Conservation (phyloP, 352 stramenopile species). For the Phytophthora pluvialis region DNA sequence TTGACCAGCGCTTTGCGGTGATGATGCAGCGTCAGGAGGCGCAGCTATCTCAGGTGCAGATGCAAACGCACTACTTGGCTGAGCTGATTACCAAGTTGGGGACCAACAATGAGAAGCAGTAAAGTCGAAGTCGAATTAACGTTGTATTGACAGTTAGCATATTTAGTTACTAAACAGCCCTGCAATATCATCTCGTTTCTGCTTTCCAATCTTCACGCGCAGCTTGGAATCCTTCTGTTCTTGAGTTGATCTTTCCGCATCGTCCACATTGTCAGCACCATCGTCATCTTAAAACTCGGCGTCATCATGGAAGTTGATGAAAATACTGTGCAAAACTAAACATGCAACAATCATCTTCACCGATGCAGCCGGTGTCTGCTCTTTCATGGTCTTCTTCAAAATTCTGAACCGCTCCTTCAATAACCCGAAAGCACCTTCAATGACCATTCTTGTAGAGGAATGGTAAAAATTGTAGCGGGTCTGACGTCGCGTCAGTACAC, state of each 20-base stretch:
- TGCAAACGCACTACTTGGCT: not conserved
- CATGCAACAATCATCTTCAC: not conserved
- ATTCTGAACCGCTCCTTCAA: not conserved
- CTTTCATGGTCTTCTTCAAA: not conserved
- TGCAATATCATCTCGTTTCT: not conserved
- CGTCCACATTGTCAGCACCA: not conserved
- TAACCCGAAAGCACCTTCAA: not conserved
- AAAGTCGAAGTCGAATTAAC: not conserved
- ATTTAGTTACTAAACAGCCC: not conserved
- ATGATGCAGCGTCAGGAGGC: not conserved
- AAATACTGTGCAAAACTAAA: not conserved
- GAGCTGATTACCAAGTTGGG: too few species aligned
- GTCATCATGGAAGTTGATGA: not conserved
- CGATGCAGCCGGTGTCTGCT: not conserved
- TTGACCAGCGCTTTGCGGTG: not conserved
- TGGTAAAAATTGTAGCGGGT: not conserved
- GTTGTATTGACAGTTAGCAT: not conserved
- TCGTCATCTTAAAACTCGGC: not conserved
- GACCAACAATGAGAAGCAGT: not conserved
- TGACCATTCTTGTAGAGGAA: not conserved
- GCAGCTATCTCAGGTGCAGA: not conserved
- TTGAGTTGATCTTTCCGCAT: not conserved
- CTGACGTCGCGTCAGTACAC: not conserved
- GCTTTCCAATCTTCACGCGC: not conserved
- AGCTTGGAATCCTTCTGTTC: not conserved